A percentile compares a stretch with the other conserved stretches of the same genome.
phyloP scores from a whole-genome alignment of 331 rosid genomes.

The Rosa hybrid region DNA sequence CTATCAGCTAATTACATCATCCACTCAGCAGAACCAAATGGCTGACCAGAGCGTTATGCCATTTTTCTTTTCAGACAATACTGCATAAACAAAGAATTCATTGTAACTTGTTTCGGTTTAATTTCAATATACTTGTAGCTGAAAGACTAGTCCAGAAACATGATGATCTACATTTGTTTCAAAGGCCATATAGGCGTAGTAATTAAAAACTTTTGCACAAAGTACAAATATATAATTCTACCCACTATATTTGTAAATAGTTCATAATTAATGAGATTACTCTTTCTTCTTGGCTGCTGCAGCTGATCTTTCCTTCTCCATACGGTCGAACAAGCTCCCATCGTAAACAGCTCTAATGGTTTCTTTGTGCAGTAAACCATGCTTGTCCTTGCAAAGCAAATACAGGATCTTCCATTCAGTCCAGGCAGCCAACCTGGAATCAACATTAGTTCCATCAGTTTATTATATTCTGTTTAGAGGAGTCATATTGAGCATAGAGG shows the following conservation, averaged over 20 bases:
- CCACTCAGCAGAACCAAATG: constrained; percentile 5
- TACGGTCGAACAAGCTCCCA: constrained; percentile 69
- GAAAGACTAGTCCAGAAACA: background rate
- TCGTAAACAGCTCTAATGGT: constrained; percentile 66
- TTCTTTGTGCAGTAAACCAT: constrained; percentile 68
- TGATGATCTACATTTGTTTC: background rate
- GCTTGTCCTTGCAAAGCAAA: constrained; percentile 66
- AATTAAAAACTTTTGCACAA: background rate
- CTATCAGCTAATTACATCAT: background rate
- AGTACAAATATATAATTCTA: background rate
- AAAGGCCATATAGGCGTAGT: background rate
- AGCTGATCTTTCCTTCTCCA: constrained; percentile 51
- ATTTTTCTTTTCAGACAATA: constrained; percentile 12
- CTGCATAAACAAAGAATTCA: background rate
- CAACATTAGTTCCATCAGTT: background rate
- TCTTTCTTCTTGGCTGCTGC: constrained; percentile 35
- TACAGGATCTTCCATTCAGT: constrained; percentile 72
- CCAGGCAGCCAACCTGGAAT: constrained; percentile 48
- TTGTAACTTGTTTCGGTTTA: constrained; percentile 7
- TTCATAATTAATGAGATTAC: constrained; percentile 17
- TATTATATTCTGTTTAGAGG: background rate
- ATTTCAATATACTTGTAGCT: background rate
- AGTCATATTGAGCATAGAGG: background rate
- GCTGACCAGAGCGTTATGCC: background rate
- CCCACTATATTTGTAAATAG: background rate